Conservation (phyloP, 2,329 filamentous ascomycete genomes). For the Parastagonospora avenae region DNA sequence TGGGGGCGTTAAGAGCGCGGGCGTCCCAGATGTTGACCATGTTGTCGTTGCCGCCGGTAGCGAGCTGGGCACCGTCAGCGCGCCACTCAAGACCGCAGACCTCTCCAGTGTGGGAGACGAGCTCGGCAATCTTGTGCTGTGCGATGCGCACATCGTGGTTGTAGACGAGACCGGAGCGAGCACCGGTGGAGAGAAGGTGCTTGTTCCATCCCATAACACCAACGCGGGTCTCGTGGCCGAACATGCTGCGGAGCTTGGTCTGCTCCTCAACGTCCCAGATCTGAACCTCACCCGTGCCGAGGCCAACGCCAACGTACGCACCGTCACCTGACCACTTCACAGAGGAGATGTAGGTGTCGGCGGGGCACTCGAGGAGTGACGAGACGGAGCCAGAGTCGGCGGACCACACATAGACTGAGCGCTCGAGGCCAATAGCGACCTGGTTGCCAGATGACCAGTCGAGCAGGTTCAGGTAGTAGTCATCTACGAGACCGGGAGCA, state of each 20-base stretch:
- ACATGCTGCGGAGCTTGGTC: slow-evolving; percentile 97
- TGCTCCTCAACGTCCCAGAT: slow-evolving; percentile 98
- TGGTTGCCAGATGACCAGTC: slow-evolving; percentile 99
- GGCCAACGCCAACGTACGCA: slow-evolving; percentile 92
- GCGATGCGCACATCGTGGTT: slow-evolving; percentile 99
- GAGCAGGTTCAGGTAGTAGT: slow-evolving; percentile 98
- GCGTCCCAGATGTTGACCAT: slow-evolving; percentile 99
- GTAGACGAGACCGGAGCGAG: slow-evolving; percentile 91
- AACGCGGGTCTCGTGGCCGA: slow-evolving; percentile 93
- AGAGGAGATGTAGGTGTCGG: slow-evolving; percentile 95
- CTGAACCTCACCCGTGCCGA: slow-evolving; percentile 94
- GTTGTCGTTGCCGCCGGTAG: slow-evolving; percentile 98
- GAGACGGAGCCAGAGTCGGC: slow-evolving; percentile 89
- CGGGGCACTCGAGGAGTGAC: slow-evolving; percentile 82
- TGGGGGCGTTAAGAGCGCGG: slow-evolving; percentile 87
- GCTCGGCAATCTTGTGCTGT: slow-evolving; percentile 96
- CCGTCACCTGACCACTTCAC: slow-evolving; percentile 99
- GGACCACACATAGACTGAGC: slow-evolving; percentile 98
- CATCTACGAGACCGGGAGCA: slow-evolving; percentile 92
- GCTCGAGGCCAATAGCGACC: slow-evolving; percentile 95
- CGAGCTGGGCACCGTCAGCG: slow-evolving; percentile 92
- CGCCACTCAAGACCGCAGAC: slow-evolving; percentile 99
- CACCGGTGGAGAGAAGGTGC: slow-evolving; percentile 93
- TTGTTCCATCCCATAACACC: slow-evolving; percentile 99
- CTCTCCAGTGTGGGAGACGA: slow-evolving; percentile 95